phyloP scores from a whole-genome alignment of 2,329 filamentous ascomycete species.

The Trichoderma pleuroti region DNA sequence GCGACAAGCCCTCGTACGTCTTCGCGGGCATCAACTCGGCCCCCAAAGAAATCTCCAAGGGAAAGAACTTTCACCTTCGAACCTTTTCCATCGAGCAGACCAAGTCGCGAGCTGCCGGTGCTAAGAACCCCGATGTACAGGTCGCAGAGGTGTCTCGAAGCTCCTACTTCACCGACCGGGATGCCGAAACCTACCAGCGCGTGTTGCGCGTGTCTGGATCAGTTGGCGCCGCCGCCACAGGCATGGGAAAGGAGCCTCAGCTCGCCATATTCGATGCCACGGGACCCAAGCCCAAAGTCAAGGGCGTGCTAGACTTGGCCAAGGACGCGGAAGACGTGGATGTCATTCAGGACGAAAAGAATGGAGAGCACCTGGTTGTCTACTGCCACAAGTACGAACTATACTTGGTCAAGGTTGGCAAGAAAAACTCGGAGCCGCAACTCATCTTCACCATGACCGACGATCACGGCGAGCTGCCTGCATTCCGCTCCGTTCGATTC shows the following conservation, averaged over 20 bases:
- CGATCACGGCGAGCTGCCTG: constrained; percentile 45
- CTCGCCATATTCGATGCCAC: constrained; percentile 71
- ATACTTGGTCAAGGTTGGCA: constrained; percentile 59
- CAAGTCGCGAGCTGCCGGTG: constrained; percentile 33
- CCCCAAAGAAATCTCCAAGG: constrained; percentile 64
- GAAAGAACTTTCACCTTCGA: constrained; percentile 80
- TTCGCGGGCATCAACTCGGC: constrained; percentile 85
- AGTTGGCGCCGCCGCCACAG: constrained; percentile 75
- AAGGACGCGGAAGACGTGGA: constrained; percentile 68
- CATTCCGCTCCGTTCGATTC: constrained; percentile 58
- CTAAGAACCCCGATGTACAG: constrained; percentile 32
- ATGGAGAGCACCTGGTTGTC: constrained; percentile 62
- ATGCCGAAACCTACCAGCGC: constrained; percentile 57
- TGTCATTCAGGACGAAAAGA: constrained; percentile 53
- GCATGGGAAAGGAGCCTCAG: constrained; percentile 70
- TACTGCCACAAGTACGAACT: constrained; percentile 78
- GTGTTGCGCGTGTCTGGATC: constrained; percentile 57
- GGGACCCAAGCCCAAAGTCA: constrained; percentile 45
- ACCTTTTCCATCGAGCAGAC: constrained; percentile 60
- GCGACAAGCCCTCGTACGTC: constrained; percentile 49
- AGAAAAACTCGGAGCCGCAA: constrained; percentile 45
- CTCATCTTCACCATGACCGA: constrained; percentile 56
- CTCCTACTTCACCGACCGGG: constrained; percentile 48
- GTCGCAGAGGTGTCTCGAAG: constrained; percentile 52
- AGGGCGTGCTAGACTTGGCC: constrained; percentile 48